Evolutionary conservation across 2,329 filamentous ascomycete genomes (phyloP), one percentile per base, ranked within the genome.

Genomic region (Claviceps pazoutovae): DNA sequence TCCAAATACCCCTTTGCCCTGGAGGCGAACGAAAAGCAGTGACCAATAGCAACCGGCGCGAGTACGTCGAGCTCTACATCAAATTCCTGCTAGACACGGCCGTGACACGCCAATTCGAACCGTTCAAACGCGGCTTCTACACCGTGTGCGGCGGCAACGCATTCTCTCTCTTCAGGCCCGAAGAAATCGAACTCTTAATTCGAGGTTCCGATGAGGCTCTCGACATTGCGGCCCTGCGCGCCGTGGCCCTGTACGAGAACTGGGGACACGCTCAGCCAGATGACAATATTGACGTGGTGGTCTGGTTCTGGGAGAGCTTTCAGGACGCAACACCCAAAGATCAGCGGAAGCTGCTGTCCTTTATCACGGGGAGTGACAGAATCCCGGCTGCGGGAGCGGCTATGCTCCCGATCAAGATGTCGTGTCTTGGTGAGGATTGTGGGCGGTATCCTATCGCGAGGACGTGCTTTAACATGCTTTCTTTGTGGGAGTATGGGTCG

Each of bases 61-160:
- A 95, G 60, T 96, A 91, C 60, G 88, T 95, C 50, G 84, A 91
- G 58, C 72, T 88, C 2, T 95, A 95, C 62, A 79, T 95, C 9
- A 80, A 82, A 41, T 86, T 91, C 63, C 66, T 91, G 9, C 79
- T 96, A 11, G 88, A 95, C 60, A 82, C 76, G 6, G 78, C 86
- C 1, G 85, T 95, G 1, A 72, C 79, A 41, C 78, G 87, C 42
- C 89, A 95, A 62, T 96, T 94, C 57, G 88, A 95, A 63, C 89
- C 90, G 0, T 96, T 96, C 74, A 93, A 93, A 64, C 80, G 89
- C 51, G 90, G 90, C 1, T 96, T 96, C 67, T 96, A 88, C 65
- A 94, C 86, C 0, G 88, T 95, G 30, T 95, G 88, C 62, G 86
- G 85, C 38, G 88, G 89, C 38, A 95, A 93, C 62, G 89, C 90